phyloP scores from a whole-genome alignment of 345 rosid genomes.

The Fremontodendron californicum region DNA sequence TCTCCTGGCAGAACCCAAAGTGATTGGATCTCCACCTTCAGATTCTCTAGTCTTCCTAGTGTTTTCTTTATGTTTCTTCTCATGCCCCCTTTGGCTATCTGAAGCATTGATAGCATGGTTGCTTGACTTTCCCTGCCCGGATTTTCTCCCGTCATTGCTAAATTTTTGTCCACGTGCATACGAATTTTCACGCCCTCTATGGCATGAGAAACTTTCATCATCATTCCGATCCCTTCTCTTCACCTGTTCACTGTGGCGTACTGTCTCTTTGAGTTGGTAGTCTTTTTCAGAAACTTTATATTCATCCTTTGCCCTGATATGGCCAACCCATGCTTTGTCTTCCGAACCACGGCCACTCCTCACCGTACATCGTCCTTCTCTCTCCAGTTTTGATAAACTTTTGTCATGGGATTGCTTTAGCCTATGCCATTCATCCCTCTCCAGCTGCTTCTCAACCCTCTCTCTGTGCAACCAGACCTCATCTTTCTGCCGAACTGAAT shows the following conservation, averaged over 20 bases:
- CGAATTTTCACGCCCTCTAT: conserved; percentile 59
- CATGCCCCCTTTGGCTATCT: conserved; percentile 60
- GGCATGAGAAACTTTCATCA: conserved; percentile 57
- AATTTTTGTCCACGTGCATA: conserved; percentile 50
- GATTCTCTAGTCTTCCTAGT: conserved; percentile 63
- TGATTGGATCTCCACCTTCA: conserved; percentile 48
- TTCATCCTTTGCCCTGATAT: conserved; percentile 58
- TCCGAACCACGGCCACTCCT: conserved; percentile 66
- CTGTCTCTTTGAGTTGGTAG: conserved; percentile 51
- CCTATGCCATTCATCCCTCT: conserved; percentile 62
- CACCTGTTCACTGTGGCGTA: conserved; percentile 55
- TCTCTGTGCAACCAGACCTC: conserved; percentile 68
- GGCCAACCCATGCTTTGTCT: conserved; percentile 60
- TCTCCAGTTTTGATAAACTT: conserved; percentile 51
- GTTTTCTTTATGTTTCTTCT: conserved; percentile 65
- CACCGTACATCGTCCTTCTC: conserved; percentile 54
- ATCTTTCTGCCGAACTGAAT: conserved; percentile 72
- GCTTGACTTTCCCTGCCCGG: conserved; percentile 64
- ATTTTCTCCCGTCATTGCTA: conserved; percentile 56
- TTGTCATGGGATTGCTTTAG: conserved; percentile 57
- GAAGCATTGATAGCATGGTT: conserved; percentile 42
- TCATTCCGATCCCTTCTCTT: conserved; percentile 66
- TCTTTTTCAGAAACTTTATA: conserved; percentile 66
- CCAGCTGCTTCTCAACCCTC: conserved; percentile 65
- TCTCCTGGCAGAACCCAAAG: conserved; percentile 47